These are phyloP conservation scores for Myochromella boudieri DNA, from an alignment of 768 basidiomycete species.

Conservation along the genomic window DNA sequence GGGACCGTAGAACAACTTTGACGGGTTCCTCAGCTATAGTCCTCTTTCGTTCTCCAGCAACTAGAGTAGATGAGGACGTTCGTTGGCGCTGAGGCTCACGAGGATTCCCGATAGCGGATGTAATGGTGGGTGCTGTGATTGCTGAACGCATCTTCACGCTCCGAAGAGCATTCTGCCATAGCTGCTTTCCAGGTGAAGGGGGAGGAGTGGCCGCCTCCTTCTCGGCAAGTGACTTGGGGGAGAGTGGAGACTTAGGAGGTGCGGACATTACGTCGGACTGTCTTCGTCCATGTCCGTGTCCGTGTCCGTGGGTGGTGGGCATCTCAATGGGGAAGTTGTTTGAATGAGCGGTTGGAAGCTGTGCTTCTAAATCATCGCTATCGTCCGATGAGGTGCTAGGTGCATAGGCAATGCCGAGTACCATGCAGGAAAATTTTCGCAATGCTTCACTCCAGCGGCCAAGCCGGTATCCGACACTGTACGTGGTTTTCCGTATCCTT, in stretches of 20 bases:
- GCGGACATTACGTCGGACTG: slow-evolving; percentile 22
- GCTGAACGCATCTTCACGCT: slow-evolving; percentile 42
- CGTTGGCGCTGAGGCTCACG: slow-evolving; percentile 34
- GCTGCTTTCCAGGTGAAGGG: slow-evolving; percentile 33
- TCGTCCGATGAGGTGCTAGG: slow-evolving; percentile 23
- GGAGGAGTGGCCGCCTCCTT: slow-evolving; percentile 19
- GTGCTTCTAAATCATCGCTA: slow-evolving; percentile 27
- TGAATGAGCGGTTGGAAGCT: slow-evolving; percentile 23
- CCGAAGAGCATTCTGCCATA: slow-evolving; percentile 44
- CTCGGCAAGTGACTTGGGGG: slow-evolving; percentile 17
- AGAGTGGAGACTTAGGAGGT: slow-evolving; percentile 13
- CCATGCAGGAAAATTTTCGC: slow-evolving; percentile 23
- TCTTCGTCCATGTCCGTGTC: too few relatives aligned
- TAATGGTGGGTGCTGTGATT: slow-evolving; percentile 18
- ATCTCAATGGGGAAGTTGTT: slow-evolving; percentile 9
- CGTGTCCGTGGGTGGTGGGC: not conserved
- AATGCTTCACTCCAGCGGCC: slow-evolving; percentile 16
- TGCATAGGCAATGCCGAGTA: slow-evolving; percentile 21
- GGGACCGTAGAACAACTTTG: slow-evolving; percentile 43
- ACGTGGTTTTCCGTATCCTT: slow-evolving; percentile 12
- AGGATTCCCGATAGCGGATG: slow-evolving; percentile 7
- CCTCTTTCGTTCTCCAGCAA: slow-evolving; percentile 24
- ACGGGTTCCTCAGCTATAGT: slow-evolving; percentile 30
- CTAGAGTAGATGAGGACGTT: slow-evolving; percentile 25
- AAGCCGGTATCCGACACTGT: slow-evolving; percentile 16